A percentile compares a stretch with the other conserved stretches of the same genome.
These are phyloP conservation scores for Xanthoconium stramineum DNA, from an alignment of 768 basidiomycete genomes.

Conservation along the genomic window DNA sequence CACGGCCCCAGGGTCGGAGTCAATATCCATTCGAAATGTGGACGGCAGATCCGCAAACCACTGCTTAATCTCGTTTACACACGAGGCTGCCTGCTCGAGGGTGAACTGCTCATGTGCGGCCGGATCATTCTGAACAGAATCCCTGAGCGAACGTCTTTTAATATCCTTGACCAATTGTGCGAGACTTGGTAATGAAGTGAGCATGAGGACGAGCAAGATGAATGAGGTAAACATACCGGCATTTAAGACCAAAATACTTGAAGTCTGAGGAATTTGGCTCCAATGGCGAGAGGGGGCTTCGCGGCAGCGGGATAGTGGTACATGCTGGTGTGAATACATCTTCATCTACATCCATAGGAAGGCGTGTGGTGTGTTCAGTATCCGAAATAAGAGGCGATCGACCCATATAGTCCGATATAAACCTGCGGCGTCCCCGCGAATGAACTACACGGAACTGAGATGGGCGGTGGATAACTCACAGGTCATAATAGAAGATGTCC, in stretches of 20 bases:
- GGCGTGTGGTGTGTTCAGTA: slow-evolving; percentile 49
- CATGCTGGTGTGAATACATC: slow-evolving; percentile 47
- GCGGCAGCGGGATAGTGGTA: slow-evolving; percentile 41
- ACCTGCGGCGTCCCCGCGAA: slow-evolving; percentile 39
- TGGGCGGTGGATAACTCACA: slow-evolving; percentile 45
- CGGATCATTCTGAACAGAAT: slow-evolving; percentile 33
- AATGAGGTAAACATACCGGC: slow-evolving; percentile 43
- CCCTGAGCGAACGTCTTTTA: slow-evolving; percentile 48
- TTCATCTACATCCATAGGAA: slow-evolving; percentile 59
- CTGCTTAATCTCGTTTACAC: slow-evolving; percentile 53
- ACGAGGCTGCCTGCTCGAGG: slow-evolving; percentile 57
- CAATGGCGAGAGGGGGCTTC: slow-evolving; percentile 20
- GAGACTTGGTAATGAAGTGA: slow-evolving; percentile 38
- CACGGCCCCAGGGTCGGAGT: slow-evolving; percentile 26
- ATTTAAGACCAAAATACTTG: slow-evolving; percentile 54
- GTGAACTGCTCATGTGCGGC: slow-evolving; percentile 37
- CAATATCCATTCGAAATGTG: slow-evolving; percentile 42
- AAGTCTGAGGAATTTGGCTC: slow-evolving; percentile 35
- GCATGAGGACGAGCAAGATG: neutral
- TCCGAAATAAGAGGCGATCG: slow-evolving; percentile 59
- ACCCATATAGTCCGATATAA: slow-evolving; percentile 65
- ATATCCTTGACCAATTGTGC: slow-evolving; percentile 62
- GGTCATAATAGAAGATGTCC: slow-evolving; percentile 74
- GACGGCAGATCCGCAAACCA: slow-evolving; percentile 55
- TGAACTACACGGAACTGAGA: slow-evolving; percentile 4